These are phyloP conservation scores for Boechera divaricarpa DNA, from an alignment of 345 rosid species.

Conservation along the genomic window DNA sequence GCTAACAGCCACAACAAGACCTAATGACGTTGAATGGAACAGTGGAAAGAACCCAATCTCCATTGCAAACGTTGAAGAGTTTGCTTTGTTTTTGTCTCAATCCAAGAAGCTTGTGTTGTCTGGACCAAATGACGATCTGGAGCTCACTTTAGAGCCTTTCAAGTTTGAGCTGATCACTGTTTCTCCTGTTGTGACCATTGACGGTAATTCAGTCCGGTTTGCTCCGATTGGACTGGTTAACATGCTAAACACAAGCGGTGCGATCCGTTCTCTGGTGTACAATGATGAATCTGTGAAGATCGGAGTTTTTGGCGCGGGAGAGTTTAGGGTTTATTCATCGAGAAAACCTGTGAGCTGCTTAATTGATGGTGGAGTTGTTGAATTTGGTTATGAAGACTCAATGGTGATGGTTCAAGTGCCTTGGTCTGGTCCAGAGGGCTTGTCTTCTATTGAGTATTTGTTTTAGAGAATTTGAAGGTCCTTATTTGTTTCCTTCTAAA, in stretches of 20 bases:
- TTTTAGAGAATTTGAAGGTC: slow-evolving; percentile 50
- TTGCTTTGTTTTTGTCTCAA: slow-evolving; percentile 73
- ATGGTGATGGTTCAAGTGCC: slow-evolving; percentile 68
- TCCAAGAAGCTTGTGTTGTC: slow-evolving; percentile 73
- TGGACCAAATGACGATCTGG: slow-evolving; percentile 53
- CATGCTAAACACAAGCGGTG: slow-evolving; percentile 95
- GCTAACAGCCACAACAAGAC: slow-evolving; percentile 61
- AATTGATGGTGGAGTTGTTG: slow-evolving; percentile 64
- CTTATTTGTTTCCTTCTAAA: slow-evolving; percentile 20
- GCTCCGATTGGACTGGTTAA: slow-evolving; percentile 85
- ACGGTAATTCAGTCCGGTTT: slow-evolving; percentile 55
- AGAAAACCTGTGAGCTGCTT: slow-evolving; percentile 65
- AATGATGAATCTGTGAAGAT: slow-evolving; percentile 49
- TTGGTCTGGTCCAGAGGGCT: slow-evolving; percentile 62
- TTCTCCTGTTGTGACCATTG: slow-evolving; percentile 60
- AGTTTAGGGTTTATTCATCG: slow-evolving; percentile 72
- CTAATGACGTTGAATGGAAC: slow-evolving; percentile 76
- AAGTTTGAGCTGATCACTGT: slow-evolving; percentile 82
- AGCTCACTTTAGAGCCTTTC: slow-evolving; percentile 77
- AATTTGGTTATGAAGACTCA: slow-evolving; percentile 55
- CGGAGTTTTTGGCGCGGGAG: slow-evolving; percentile 74
- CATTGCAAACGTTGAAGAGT: slow-evolving; percentile 58
- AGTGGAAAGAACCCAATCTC: slow-evolving; percentile 76
- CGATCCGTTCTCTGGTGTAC: slow-evolving; percentile 60
- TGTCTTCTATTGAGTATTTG: slow-evolving; percentile 54